Evolutionary conservation across 202 grass and related monocot genomes (phyloP).

Genomic region (Zizania palustris): DNA sequence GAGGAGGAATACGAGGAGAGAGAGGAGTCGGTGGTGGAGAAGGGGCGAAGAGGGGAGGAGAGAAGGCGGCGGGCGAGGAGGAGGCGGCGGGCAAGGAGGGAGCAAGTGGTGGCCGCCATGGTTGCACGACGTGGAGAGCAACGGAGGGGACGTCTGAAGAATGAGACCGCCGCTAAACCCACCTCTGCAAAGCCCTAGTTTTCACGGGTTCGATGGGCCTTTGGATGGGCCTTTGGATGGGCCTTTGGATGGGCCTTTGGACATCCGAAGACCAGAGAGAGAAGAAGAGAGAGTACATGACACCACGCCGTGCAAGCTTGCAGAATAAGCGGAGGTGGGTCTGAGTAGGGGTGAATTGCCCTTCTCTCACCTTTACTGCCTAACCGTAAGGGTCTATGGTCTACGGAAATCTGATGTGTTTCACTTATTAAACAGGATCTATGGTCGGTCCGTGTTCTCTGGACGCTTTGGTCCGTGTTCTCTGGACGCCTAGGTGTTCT

Average conservation of each 20-base stretch:
- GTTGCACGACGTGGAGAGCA: conserved; percentile 12
- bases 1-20: conserved; percentile 12
- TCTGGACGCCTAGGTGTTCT: too few relatives aligned
- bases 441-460: too few relatives aligned
- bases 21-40: conserved; percentile 35
- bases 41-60: conserved; percentile 39
- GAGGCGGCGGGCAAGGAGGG: conserved; percentile 59
- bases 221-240: neutral
- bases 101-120: conserved; percentile 65
- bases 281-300: conserved; percentile 6
- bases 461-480: too few relatives aligned
- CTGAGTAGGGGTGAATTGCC: too few relatives aligned
- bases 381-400: too few relatives aligned
- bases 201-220: neutral
- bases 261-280: neutral
- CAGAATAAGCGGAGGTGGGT: conserved; percentile 11
- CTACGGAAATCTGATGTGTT: too few relatives aligned
- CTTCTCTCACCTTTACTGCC: too few relatives aligned
- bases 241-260: neutral
- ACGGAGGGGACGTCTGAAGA: neutral
- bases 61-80: conserved; percentile 44
- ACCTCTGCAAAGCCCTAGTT: conserved; percentile 54
- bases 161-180: conserved; percentile 39
- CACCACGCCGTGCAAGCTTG: neutral
- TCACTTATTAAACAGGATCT: too few relatives aligned